phyloP scores from a whole-genome alignment of 176 grass and related monocot genomes.

The Miscanthus lutarioriparius region DNA sequence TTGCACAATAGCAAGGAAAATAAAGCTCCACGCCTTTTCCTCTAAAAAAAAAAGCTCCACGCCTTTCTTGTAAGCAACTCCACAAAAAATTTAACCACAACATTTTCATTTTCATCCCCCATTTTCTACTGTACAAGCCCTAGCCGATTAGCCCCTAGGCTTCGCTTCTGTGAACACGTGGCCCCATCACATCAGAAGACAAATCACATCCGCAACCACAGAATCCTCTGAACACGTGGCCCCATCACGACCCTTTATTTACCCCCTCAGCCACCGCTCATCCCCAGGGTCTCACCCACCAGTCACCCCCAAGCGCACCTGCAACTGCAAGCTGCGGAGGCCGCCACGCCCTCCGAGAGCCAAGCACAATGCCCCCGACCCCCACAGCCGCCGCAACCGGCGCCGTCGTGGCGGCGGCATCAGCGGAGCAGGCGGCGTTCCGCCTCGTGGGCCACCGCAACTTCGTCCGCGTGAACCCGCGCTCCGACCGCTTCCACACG shows the following conservation, averaged over 20 bases:
- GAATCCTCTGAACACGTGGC: slow-evolving; percentile 15
- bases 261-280: too few species aligned
- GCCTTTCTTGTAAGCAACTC: neutral
- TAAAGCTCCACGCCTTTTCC: neutral
- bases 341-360: neutral
- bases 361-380: slow-evolving; percentile 39
- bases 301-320: neutral
- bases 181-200: too few species aligned
- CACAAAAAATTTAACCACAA: neutral
- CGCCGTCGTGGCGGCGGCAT: neutral
- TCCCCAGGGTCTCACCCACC: neutral
- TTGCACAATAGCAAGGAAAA: too few species aligned
- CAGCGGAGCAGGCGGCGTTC: slow-evolving; percentile 17
- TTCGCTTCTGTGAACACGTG: too few species aligned
- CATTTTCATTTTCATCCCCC: neutral
- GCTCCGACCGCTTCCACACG: slow-evolving; percentile 61
- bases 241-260: slow-evolving; percentile 41
- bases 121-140: neutral
- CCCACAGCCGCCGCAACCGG: slow-evolving; percentile 11
- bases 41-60: too few species aligned
- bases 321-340: neutral
- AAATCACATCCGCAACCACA: slow-evolving; percentile 40
- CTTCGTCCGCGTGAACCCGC: slow-evolving; percentile 62
- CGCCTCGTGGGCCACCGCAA: slow-evolving; percentile 49
- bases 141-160: too few species aligned